Evolutionary conservation across 73 alveolate genomes (phyloP).

Genomic region (Tetrahymena elliotti): DNA sequence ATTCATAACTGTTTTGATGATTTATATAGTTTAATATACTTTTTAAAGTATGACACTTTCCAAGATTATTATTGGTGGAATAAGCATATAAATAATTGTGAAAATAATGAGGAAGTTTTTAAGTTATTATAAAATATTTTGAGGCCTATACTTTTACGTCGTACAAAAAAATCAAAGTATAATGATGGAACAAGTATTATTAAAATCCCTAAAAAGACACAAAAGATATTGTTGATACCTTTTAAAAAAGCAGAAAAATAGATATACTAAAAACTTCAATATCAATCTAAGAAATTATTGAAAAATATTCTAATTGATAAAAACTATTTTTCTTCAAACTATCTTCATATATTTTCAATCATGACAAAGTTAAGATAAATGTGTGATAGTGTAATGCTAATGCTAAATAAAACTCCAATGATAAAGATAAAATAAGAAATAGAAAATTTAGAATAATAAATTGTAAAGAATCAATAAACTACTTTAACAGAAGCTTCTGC

Average conservation of each 20-base stretch:
- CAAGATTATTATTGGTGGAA: slow-evolving; percentile 27
- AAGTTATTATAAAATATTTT: slow-evolving; percentile 6
- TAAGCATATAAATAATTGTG: slow-evolving; percentile 18
- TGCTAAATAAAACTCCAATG: not conserved
- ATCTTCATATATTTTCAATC: not conserved
- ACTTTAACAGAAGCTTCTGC: not conserved
- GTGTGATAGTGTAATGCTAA: not conserved
- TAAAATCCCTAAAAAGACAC: slow-evolving; percentile 7
- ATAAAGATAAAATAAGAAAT: not conserved
- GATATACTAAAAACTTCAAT: not conserved
- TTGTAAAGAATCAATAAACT: not conserved
- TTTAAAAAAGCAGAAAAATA: not conserved
- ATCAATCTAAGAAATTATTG: not conserved
- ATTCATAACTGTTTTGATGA: slow-evolving; percentile 29
- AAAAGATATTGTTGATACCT: not conserved
- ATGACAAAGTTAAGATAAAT: not conserved
- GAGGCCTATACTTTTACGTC: slow-evolving; percentile 12
- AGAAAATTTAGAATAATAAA: not conserved
- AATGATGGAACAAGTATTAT: not conserved
- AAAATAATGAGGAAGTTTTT: not conserved
- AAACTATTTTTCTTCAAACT: not conserved
- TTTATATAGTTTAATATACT: slow-evolving; percentile 18
- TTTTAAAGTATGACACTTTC: slow-evolving; percentile 22
- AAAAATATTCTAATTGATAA: not conserved
- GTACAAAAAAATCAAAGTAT: slow-evolving; percentile 12